phyloP scores from a whole-genome alignment of 1,284 basidiomycete genomes.

The Apiotrichum siamense region DNA sequence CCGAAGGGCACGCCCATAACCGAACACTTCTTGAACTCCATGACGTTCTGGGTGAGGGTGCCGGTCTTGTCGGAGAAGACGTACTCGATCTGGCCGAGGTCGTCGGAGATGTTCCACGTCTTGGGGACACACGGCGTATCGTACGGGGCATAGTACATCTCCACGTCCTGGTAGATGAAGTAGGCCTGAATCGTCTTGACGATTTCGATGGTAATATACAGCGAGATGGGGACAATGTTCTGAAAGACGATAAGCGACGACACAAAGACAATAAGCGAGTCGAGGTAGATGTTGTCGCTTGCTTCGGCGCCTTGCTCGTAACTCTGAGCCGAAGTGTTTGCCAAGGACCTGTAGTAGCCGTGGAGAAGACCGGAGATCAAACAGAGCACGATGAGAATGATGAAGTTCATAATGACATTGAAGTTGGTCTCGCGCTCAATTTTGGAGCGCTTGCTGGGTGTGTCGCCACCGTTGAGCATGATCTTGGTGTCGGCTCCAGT shows the following conservation, averaged over 20 bases:
- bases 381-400: constrained; percentile 73
- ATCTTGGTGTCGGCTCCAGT: constrained; percentile 97
- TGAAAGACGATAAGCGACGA: constrained; percentile 91
- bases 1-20: constrained; percentile 78
- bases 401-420: constrained; percentile 93
- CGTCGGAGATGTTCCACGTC: constrained; percentile 97
- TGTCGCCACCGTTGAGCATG: constrained; percentile 90
- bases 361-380: constrained; percentile 51
- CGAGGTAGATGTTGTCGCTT: constrained; percentile 59
- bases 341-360: constrained; percentile 56
- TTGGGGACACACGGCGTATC: constrained; percentile 89
- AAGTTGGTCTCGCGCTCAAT: constrained; percentile 82
- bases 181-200: constrained; percentile 95
- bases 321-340: constrained; percentile 62
- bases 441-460: constrained; percentile 84
- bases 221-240: constrained; percentile 93
- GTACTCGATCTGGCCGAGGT: constrained; percentile 96
- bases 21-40: constrained; percentile 98
- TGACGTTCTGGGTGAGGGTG: constrained; percentile 90
- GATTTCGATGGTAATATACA: constrained; percentile 96
- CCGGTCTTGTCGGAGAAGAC: constrained; percentile 98
- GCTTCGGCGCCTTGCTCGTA: constrained; percentile 67
- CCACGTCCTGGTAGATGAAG: constrained; percentile 93
- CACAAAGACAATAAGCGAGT: constrained; percentile 82
- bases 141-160: constrained; percentile 87